phyloP scores from a whole-genome alignment of 306 rosid species.

The Quercus bicolor region DNA sequence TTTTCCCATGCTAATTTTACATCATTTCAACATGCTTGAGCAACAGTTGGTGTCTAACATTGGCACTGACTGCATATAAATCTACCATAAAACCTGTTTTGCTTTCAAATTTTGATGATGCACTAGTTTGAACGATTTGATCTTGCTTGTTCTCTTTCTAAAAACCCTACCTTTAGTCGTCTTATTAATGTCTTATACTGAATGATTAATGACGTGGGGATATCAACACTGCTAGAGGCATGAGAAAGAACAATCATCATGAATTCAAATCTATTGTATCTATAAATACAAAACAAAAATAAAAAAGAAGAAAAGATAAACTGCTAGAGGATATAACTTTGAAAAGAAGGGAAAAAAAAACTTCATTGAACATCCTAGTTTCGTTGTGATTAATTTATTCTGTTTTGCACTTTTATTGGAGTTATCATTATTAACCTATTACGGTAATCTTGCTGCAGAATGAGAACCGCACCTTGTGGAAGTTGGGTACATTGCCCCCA shows the following conservation, averaged over 20 bases:
- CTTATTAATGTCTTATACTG: not conserved
- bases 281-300: no score
- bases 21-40: not conserved
- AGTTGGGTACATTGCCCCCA: conserved; percentile 80
- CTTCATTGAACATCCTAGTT: conserved; percentile 4
- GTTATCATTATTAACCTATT: not conserved
- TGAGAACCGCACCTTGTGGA: conserved; percentile 77
- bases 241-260: no score
- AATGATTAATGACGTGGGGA: not conserved
- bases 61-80: not conserved
- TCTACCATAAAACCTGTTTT: not conserved
- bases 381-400: conserved; percentile 1
- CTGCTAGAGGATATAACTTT: conserved; percentile 11
- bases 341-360: not conserved
- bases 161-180: not conserved
- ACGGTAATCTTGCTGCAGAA: conserved; percentile 53
- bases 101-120: not conserved
- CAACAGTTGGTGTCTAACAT: not conserved
- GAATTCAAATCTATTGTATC: no score
- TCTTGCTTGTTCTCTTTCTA: not conserved
- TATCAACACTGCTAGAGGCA: not conserved
- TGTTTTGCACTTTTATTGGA: not conserved
- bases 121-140: not conserved
- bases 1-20: not conserved
- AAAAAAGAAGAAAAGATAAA: no score